Conservation (phyloP, 306 rosid genomes). For the Quercus variabilis region DNA sequence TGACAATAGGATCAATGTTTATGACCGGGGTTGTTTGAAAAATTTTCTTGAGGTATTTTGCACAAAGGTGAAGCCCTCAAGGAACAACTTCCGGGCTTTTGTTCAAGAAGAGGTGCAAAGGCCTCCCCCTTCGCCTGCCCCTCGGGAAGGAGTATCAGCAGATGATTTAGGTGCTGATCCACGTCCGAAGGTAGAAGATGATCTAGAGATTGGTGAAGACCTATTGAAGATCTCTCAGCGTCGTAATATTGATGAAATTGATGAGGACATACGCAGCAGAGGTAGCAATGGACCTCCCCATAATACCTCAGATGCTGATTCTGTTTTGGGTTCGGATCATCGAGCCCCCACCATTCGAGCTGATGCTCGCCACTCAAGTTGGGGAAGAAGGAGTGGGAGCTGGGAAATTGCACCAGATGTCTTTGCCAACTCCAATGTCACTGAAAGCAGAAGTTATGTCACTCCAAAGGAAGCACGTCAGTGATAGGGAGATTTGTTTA, state of each 20-base stretch:
- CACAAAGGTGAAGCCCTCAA: conserved; percentile 68
- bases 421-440: conserved; percentile 54
- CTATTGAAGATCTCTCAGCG: conserved; percentile 90
- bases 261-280: conserved; percentile 63
- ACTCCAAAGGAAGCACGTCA: conserved; percentile 49
- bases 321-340: conserved; percentile 68
- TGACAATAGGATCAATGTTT: conserved; percentile 69
- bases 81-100: conserved; percentile 73
- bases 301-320: conserved; percentile 57
- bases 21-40: conserved; percentile 64
- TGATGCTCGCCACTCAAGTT: conserved; percentile 66
- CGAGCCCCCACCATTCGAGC: conserved; percentile 75
- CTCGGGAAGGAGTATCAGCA: conserved; percentile 37
- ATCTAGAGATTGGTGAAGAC: conserved; percentile 88
- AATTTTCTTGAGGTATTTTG: conserved; percentile 88
- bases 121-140: conserved; percentile 33
- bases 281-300: conserved; percentile 65
- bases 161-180: conserved; percentile 61
- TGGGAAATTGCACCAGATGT: conserved; percentile 78
- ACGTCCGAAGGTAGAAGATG: conserved; percentile 87
- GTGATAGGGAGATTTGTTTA: conserved; percentile 31
- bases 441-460: conserved; percentile 66
- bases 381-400: conserved; percentile 79
- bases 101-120: conserved; percentile 65
- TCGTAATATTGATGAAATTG: conserved; percentile 70